phyloP scores from a whole-genome alignment of 805 yeast species.

The Candida peoriensis region DNA sequence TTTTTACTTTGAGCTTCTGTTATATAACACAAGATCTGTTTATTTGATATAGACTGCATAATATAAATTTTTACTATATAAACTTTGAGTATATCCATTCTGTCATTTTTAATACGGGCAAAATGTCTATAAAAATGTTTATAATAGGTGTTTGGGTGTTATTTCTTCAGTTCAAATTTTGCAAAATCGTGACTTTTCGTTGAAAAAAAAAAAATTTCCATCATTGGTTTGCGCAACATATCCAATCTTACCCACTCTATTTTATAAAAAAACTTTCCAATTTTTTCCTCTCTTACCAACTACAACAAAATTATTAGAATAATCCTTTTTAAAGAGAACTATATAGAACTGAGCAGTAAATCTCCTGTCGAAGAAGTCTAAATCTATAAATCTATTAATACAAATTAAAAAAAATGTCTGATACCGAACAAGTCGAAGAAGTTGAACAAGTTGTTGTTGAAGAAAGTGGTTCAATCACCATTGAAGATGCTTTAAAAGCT shows the following conservation, averaged over 20 bases:
- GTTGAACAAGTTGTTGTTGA: constrained; percentile 82
- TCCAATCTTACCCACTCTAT: no score
- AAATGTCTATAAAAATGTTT: not conserved
- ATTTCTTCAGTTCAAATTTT: constrained; percentile 3
- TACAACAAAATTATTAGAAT: no score
- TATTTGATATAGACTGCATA: no score
- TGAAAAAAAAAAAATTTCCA: no score
- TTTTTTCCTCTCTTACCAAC: constrained; percentile 1
- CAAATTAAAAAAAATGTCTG: constrained; percentile 70
- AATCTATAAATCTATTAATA: constrained; percentile 13
- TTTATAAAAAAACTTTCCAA: not conserved
- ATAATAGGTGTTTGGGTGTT: constrained; percentile 4
- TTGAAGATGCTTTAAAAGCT: constrained; percentile 97
- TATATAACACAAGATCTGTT: no score
- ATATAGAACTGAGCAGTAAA: constrained; percentile 51
- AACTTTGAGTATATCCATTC: no score
- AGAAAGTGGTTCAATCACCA: constrained; percentile 86
- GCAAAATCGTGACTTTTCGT: not conserved
- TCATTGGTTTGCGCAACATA: no score
- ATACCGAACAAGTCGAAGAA: constrained; percentile 83
- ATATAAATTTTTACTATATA: no score
- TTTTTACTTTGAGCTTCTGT: no score
- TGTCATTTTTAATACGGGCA: no score
- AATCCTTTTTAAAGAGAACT: constrained; percentile 3
- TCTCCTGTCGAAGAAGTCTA: constrained; percentile 72